Base-by-base conservation (phyloP, 1,284 basidiomycete genomes). In the Malassezia cuniculi region DNA sequence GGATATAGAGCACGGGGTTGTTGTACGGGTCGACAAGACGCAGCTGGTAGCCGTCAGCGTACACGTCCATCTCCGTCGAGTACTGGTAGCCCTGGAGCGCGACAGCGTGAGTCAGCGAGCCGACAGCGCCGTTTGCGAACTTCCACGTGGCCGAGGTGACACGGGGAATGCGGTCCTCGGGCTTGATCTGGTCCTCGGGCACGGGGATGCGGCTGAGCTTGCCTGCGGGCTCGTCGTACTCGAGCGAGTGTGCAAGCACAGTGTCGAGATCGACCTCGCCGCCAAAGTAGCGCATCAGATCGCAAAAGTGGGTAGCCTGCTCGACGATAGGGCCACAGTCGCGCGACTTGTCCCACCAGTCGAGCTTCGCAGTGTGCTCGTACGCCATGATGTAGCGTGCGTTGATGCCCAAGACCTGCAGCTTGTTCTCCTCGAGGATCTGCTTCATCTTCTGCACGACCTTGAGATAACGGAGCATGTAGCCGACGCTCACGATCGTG, bases 341-440 rank as follows among this genome's bases (percentile, higher is more conserved):
- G 71, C 77, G 83, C 17, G 80, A 77, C 72, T 95, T 95, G 75
- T 90, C 81, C 93, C 93, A 97, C 90, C 93, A 68, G 57, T 87
- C 84, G 4, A 78, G 78, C 71, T 93, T 93, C 33, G 78, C 78
- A 1, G 63, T 63, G 31, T 39, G 31, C 78, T 73, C 69, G 54
- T 93, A 94, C 16, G 90, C 89, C 68, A 82, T 84, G 26, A 86
- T 85, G 71, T 95, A 95, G 50, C 89, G 82, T 7, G 87, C 89
- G 55, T 89, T 81, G 38, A 89, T 94, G 36, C 82, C 77, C 89
- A 97, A 95, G 43, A 97, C 87, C n/a, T 81, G 82, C 46, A 95
- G 75, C 64, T 87, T 77, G 69, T 94, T 93, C 50, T 90, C 86
- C 60, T 85, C 75, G 65, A 95, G 83, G 68, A 95, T 89, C 36